Evolutionary conservation across 257 asterid species (phyloP), one percentile per base, ranked within the genome.

Genomic region (Linderniella brevidens): DNA sequence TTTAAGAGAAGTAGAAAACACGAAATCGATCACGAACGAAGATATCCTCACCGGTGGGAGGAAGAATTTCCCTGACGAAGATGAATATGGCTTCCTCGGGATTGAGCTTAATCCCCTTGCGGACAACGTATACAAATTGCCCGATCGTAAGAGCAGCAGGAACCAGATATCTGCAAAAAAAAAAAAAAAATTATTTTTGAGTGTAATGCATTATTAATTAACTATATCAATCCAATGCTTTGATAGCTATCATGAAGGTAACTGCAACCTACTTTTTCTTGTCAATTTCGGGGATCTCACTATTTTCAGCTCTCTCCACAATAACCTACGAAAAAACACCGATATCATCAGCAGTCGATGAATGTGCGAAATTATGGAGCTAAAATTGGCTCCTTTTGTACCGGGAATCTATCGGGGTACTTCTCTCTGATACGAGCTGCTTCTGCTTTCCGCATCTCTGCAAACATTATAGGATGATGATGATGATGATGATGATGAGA

Each of bases 111-210:
- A 87, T 87, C 76, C 97, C 78, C 72, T 87, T 87, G 40, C 97
- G 97, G 40, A 87, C 97, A 59, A 87, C 97, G 55, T 87, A 87
- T 14, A 87, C 97, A 56, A 87, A 87, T 54, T 87, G 97, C 35
- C 97, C 97, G 36, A 88, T 93, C 1, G 98, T 84, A 51, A 88
- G 75, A 68, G 83, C 98, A 46, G 95, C 95, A 40, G 98, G 98
- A 52, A 88, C 98, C 50, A 88, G 78, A 57, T 83, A 88, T 71
- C 97, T 88, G 79, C 63, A 69, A n/a, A n/a, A n/a, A n/a, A n/a
- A n/a, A n/a, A n/a, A n/a, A n/a, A n/a, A n/a, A n/a, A n/a, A n/a
- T n/a, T n/a, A n/a, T n/a, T n/a, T n/a, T n/a, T n/a, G n/a, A n/a
- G n/a, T n/a, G n/a, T n/a, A n/a, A 25, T 55, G 36, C 43, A 47